These are phyloP conservation scores for Paramecium tetraurelia DNA, from an alignment of 73 alveolate genomes.

Conservation along the genomic window DNA sequence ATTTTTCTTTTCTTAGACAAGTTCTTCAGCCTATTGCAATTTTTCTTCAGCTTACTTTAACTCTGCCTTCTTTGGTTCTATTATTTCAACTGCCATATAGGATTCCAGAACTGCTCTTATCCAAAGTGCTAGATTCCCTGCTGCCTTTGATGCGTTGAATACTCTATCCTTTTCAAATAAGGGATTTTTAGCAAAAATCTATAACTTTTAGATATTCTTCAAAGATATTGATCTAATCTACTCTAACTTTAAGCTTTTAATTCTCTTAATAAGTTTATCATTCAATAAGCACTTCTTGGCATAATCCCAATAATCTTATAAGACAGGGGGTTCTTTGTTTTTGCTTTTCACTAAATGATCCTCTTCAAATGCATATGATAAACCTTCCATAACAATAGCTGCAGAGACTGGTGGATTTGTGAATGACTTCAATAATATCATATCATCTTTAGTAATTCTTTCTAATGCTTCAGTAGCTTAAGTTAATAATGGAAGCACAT, in stretches of 20 bases:
- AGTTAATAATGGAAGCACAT: conserved; percentile 97
- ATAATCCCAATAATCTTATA: conserved; percentile 77
- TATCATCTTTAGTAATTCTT: conserved; percentile 89
- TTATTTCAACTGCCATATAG: conserved; percentile 79
- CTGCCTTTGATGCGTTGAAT: conserved; percentile 80
- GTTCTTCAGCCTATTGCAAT: conserved; percentile 87
- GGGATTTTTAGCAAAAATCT: conserved; percentile 65
- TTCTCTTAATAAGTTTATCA: conserved; percentile 54
- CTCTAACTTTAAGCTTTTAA: conserved; percentile 14
- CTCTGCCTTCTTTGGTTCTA: conserved; percentile 96
- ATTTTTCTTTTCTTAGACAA: conserved; percentile 83
- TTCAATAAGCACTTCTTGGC: conserved; percentile 63
- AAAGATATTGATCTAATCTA: conserved; percentile 61
- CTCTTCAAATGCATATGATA: conserved; percentile 61
- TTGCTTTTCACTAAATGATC: conserved; percentile 39
- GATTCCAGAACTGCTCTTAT: conserved; percentile 82
- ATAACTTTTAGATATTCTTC: conserved; percentile 66
- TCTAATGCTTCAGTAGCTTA: conserved; percentile 96
- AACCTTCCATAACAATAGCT: conserved; percentile 56
- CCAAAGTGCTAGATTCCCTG: conserved; percentile 87
- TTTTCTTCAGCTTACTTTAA: conserved; percentile 96
- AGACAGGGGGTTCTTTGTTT: conserved; percentile 44
- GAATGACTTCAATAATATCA: conserved; percentile 88
- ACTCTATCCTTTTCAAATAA: conserved; percentile 75
- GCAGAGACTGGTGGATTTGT: conserved; percentile 84